Conservation (phyloP, 352 stramenopile species). For the Pythium aristosporum region DNA sequence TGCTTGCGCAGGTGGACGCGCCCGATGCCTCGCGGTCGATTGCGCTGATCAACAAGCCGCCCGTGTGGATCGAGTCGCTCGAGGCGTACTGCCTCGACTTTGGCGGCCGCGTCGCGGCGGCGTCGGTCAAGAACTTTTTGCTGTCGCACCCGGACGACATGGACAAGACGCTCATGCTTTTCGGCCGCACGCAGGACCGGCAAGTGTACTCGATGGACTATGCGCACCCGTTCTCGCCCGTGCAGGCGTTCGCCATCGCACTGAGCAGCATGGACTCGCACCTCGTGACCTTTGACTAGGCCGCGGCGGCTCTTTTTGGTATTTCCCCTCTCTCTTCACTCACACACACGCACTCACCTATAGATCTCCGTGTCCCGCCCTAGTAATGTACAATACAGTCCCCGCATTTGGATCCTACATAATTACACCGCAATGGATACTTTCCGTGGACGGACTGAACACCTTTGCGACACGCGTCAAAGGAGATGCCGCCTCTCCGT, state of each 20-base stretch:
- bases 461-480: not conserved
- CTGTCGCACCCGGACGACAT: slow-evolving; percentile 81
- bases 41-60: slow-evolving; percentile 85
- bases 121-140: slow-evolving; percentile 90
- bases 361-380: slow-evolving; percentile 20
- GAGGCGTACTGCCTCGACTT: slow-evolving; percentile 86
- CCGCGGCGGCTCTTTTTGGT: slow-evolving; percentile 23
- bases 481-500: not conserved
- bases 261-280: slow-evolving; percentile 89
- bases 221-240: slow-evolving; percentile 75
- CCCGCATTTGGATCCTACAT: not conserved
- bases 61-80: slow-evolving; percentile 86
- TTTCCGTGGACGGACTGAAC: no score
- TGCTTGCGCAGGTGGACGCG: slow-evolving; percentile 71
- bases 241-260: slow-evolving; percentile 85
- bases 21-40: slow-evolving; percentile 59
- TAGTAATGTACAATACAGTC: slow-evolving; percentile 28
- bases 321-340: slow-evolving; percentile 16
- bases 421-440: no score
- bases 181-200: slow-evolving; percentile 80
- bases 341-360: not conserved
- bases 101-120: slow-evolving; percentile 63
- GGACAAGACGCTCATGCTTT: slow-evolving; percentile 87
- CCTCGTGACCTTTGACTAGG: slow-evolving; percentile 83
- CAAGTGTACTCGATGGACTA: slow-evolving; percentile 91